A percentile compares a stretch with the other conserved stretches of the same genome.
Conservation (phyloP, 208 protist genomes). For the Leptomonas pyrrhocoris region DNA sequence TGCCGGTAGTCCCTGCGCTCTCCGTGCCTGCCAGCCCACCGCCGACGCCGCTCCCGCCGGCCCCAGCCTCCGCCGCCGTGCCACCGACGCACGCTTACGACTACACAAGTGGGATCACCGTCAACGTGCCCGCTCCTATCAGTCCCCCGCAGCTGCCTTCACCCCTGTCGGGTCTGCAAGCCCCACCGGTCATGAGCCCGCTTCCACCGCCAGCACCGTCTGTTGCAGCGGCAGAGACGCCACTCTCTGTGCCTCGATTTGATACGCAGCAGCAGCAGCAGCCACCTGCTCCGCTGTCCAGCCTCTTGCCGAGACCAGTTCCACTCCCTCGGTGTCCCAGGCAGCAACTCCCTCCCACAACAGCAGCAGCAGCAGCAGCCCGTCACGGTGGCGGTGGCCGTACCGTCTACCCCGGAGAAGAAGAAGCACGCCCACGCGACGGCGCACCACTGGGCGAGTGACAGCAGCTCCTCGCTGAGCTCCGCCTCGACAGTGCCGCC, state of each 20-base stretch:
- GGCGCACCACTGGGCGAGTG: constrained; percentile 14
- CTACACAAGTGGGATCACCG: constrained; percentile 7
- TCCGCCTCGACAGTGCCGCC: constrained; percentile 33
- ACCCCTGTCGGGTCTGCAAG: background rate
- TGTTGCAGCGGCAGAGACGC: background rate
- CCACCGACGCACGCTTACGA: constrained; percentile 5
- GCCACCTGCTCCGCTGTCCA: background rate
- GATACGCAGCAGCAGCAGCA: background rate
- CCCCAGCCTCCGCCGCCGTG: background rate
- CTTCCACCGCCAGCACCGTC: background rate
- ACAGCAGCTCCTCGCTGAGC: constrained; percentile 29
- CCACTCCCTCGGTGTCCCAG: background rate
- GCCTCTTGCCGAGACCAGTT: background rate
- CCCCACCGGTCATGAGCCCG: background rate
- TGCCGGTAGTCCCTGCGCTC: background rate
- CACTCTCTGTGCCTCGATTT: background rate
- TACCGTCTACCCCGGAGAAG: constrained; percentile 11
- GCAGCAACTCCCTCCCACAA: background rate
- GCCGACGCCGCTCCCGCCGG: constrained; percentile 4
- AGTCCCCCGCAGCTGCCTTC: background rate
- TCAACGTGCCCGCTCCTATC: background rate
- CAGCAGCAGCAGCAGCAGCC: background rate
- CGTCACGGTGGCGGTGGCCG: background rate
- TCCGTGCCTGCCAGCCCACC: constrained; percentile 4
- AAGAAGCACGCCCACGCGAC: background rate